These are phyloP conservation scores for Prunella vulgaris DNA, from an alignment of 257 asterid genomes.

Conservation along the genomic window DNA sequence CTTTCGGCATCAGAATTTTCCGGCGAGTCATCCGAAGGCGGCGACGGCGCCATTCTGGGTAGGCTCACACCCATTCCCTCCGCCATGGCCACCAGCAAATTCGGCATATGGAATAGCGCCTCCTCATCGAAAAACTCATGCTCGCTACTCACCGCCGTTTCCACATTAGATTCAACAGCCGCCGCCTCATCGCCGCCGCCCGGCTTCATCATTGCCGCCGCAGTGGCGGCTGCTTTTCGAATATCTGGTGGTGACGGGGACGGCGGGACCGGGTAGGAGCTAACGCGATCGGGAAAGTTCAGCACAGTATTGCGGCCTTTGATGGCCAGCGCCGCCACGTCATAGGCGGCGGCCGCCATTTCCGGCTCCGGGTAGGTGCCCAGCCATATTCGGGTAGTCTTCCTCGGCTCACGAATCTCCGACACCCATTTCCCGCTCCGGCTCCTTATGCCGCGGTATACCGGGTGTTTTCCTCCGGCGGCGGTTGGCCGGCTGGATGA, in stretches of 20 bases:
- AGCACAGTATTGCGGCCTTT: slow-evolving; percentile 23
- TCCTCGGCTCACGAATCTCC: slow-evolving; percentile 47
- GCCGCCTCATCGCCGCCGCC: background rate
- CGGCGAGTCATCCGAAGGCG: slow-evolving; percentile 34
- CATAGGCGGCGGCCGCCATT: slow-evolving; percentile 53
- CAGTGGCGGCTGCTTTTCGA: slow-evolving; percentile 32
- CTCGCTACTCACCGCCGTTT: background rate
- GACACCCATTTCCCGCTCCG: slow-evolving; percentile 53
- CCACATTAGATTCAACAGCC: background rate
- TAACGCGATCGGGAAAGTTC: slow-evolving; percentile 33
- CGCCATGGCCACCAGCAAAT: slow-evolving; percentile 45
- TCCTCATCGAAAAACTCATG: slow-evolving; percentile 43
- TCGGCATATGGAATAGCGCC: slow-evolving; percentile 44
- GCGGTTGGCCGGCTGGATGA: slow-evolving; percentile 6
- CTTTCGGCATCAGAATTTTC: slow-evolving; percentile 30
- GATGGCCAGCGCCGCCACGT: slow-evolving; percentile 41
- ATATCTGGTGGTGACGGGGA: slow-evolving; percentile 30
- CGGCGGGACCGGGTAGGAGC: slow-evolving; percentile 24
- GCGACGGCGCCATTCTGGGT: slow-evolving; percentile 38
- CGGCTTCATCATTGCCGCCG: slow-evolving; percentile 31
- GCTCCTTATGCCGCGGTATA: slow-evolving; percentile 40
- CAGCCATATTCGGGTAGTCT: slow-evolving; percentile 40
- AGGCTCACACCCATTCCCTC: slow-evolving; percentile 56
- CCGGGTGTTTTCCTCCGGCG: slow-evolving; percentile 32
- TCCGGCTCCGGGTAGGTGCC: slow-evolving; percentile 45